Base-by-base conservation (phyloP, 495 filamentous ascomycete species). In the Tuber indicum region DNA sequence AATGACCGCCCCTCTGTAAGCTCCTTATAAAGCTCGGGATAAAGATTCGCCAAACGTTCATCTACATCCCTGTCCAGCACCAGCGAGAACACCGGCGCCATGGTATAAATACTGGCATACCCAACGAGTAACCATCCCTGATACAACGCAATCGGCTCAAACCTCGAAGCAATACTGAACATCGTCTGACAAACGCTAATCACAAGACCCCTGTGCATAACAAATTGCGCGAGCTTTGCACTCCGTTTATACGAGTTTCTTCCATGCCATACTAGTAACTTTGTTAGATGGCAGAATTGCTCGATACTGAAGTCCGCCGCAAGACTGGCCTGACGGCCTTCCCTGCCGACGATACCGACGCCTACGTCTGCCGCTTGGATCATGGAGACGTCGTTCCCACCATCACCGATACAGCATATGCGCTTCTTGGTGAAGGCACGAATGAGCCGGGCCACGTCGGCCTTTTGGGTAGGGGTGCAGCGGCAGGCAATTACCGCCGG, bases 301-400 rank as follows among this genome's bases (percentile, higher is more conserved):
- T 92, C 91, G 83, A 98, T 95, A 70, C 91, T 94, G 85, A 99
- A 98, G 82, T 99, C 96, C 3, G 96, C 96, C 0, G 96, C 96
- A 3, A 99, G 89, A 77, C 90, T 93, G 36, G 96, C 96, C 85
- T 99, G 96, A 21, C 93, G 90, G 26, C 96, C 96, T 85, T 99
- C 96, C 85, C 98, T 98, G 70, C 96, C 96, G 16, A 98, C 96
- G 77, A 99, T 98, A 46, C 96, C 96, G 75, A 99, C 94, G 62
- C 96, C 96, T 1, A 99, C 94, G 81, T 98, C 96, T 1, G 96
- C 96, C 9, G 96, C 94, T 86, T 97, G 95, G 80, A 99, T 99
- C 96, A 99, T 99, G 73, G 91, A 94, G 44, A 99, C 96, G 84
- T 99, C 96, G 86, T 99, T 99, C 73, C 96, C 96, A 62, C 96